phyloP scores from a whole-genome alignment of 805 yeast species.

The Zygosaccharomyces bailii region DNA sequence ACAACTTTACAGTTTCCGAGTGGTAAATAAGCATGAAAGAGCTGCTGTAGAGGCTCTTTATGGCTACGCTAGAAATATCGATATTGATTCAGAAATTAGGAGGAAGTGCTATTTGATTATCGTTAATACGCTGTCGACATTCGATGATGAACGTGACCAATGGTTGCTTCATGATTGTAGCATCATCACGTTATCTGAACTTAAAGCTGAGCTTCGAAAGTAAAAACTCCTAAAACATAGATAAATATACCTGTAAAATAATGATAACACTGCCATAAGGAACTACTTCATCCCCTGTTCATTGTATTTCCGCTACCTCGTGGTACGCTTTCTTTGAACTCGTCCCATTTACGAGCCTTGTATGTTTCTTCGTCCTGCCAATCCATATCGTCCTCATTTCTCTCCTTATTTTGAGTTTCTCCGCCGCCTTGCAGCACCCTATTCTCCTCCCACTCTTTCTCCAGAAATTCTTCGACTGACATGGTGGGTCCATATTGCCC shows the following conservation, averaged over 20 bases:
- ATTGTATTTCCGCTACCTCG: constrained; percentile 89
- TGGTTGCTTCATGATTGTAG: constrained; percentile 31
- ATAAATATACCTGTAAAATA: constrained; percentile 2
- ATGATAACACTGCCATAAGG: not conserved
- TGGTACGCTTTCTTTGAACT: constrained; percentile 79
- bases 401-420: constrained; percentile 36
- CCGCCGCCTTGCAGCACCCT: constrained; percentile 61
- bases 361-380: constrained; percentile 63
- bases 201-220: constrained; percentile 21
- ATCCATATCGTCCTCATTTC: constrained; percentile 54
- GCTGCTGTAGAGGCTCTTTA: constrained; percentile 32
- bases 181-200: constrained; percentile 28
- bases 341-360: constrained; percentile 87
- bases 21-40: constrained; percentile 29
- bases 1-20: constrained; percentile 29
- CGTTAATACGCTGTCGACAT: constrained; percentile 29
- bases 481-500: constrained; percentile 93
- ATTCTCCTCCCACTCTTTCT: constrained; percentile 80
- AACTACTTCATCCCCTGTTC: constrained; percentile 47
- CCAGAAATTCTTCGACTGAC: constrained; percentile 88
- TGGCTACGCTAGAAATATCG: constrained; percentile 17
- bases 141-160: constrained; percentile 25
- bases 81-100: constrained; percentile 12
- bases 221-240: constrained; percentile 8
- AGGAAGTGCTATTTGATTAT: constrained; percentile 27